Evolutionary conservation across 164 flowering plant genomes (phyloP).

Genomic region (Nelumbo lutea): DNA sequence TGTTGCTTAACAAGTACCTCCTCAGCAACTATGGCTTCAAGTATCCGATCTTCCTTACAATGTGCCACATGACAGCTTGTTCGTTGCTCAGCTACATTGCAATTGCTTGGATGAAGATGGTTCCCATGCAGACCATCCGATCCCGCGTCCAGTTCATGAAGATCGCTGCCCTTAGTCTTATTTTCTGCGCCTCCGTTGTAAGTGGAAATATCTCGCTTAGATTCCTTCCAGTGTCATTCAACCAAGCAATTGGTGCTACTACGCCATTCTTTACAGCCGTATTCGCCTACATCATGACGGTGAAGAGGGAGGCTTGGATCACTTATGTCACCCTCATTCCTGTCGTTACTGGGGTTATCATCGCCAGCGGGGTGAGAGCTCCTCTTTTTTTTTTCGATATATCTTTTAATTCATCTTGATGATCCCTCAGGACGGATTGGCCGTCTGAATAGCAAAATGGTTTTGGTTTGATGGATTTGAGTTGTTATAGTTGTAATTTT

Average conservation of each 20-base stretch:
- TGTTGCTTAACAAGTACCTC: constrained; percentile 40
- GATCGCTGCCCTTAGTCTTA: constrained; percentile 34
- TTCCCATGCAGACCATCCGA: constrained; percentile 37
- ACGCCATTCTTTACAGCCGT: constrained; percentile 55
- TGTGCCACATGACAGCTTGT: constrained; percentile 60
- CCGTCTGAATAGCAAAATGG: background rate
- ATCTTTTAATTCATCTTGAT: background rate
- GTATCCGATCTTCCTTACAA: constrained; percentile 51
- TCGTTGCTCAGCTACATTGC: constrained; percentile 45
- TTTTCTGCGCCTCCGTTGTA: constrained; percentile 47
- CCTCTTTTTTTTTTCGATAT: background rate
- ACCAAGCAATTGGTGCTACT: constrained; percentile 52
- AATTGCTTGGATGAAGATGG: constrained; percentile 39
- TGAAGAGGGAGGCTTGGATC: constrained; percentile 47
- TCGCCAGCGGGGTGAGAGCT: constrained; percentile 49
- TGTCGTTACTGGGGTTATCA: constrained; percentile 48
- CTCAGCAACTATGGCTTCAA: constrained; percentile 45
- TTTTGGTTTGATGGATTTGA: background rate
- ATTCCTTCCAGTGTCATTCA: constrained; percentile 44
- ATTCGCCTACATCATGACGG: constrained; percentile 44
- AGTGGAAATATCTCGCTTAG: constrained; percentile 44
- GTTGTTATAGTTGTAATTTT: too few relatives aligned
- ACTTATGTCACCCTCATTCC: constrained; percentile 46
- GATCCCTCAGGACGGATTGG: background rate
- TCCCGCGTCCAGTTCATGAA: constrained; percentile 38